phyloP scores from a whole-genome alignment of 208 protist genomes.

The Leishmania aethiopica region DNA sequence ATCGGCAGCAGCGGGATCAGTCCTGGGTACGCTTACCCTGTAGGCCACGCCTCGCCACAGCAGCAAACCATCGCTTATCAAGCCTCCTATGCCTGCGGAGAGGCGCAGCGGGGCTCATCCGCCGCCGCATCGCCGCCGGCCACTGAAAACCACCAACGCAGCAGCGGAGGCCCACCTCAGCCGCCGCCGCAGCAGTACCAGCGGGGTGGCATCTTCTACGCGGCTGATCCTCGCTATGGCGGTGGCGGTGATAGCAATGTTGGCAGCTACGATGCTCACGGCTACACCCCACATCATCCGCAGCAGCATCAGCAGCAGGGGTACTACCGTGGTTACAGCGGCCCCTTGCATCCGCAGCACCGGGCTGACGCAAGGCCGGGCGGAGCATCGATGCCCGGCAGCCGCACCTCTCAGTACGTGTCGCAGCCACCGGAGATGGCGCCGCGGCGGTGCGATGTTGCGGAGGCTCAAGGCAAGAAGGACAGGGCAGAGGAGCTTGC shows the following conservation, averaged over 20 bases:
- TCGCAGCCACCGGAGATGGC: background rate
- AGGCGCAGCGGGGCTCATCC: background rate
- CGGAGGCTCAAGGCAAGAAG: background rate
- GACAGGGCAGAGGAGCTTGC: background rate
- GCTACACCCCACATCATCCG: background rate
- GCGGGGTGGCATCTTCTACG: slow-evolving; percentile 3
- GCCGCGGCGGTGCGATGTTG: background rate
- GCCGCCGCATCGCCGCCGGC: background rate
- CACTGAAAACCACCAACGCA: background rate
- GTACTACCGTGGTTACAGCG: background rate
- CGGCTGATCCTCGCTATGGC: background rate
- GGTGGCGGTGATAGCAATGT: background rate
- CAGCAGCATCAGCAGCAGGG: slow-evolving; percentile 4
- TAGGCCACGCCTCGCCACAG: slow-evolving; percentile 7
- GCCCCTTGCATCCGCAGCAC: background rate
- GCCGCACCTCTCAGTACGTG: background rate
- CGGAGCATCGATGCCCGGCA: background rate
- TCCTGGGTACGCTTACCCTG: slow-evolving; percentile 6
- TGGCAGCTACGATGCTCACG: background rate
- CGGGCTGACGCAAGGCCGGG: background rate
- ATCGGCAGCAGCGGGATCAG: background rate
- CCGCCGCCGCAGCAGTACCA: background rate
- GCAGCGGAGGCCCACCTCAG: background rate
- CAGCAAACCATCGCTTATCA: background rate
- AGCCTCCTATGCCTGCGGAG: background rate